These are phyloP conservation scores for Microdochium trichocladiopsis DNA, from an alignment of 2,329 filamentous ascomycete species.

Conservation along the genomic window DNA sequence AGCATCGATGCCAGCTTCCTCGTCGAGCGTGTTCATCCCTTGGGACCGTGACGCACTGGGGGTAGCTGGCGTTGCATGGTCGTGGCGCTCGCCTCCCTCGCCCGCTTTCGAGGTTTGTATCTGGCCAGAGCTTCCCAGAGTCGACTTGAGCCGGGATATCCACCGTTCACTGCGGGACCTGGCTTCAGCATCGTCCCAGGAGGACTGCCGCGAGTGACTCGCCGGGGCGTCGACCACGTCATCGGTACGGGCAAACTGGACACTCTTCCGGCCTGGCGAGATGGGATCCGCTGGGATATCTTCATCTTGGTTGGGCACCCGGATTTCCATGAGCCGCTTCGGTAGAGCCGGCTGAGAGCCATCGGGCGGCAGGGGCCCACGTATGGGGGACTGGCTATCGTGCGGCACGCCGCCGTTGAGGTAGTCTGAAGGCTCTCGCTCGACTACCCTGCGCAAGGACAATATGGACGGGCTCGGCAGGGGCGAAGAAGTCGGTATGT, in stretches of 20 bases:
- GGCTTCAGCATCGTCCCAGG: constrained; percentile 59
- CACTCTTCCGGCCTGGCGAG: constrained; percentile 53
- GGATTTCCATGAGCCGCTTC: constrained; percentile 5
- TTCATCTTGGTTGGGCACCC: constrained; percentile 8
- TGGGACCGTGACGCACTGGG: constrained; percentile 37
- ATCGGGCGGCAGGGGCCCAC: constrained; percentile 7
- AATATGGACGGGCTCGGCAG: constrained; percentile 2
- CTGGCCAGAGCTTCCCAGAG: constrained; percentile 52
- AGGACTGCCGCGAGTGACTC: constrained; percentile 53
- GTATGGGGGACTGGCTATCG: constrained; percentile 17
- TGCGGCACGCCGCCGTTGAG: constrained; percentile 27
- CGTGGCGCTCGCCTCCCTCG: constrained; percentile 22
- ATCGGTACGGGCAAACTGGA: constrained; percentile 65
- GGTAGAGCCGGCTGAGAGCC: constrained; percentile 12
- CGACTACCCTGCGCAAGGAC: constrained; percentile 8
- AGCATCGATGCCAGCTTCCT: constrained; percentile 61
- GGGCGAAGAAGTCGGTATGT: constrained; percentile 7
- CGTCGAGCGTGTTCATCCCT: constrained; percentile 43
- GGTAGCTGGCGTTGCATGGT: constrained; percentile 35
- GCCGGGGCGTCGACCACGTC: constrained; percentile 37
- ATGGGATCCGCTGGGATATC: constrained; percentile 14
- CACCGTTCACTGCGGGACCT: constrained; percentile 59
- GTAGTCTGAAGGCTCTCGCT: constrained; percentile 25
- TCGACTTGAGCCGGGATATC: constrained; percentile 68
- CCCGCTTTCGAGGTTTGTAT: constrained; percentile 38